Percentiles rank a stretch among this genome's conserved stretches.
Evolutionary conservation across 148 eudicot genomes (phyloP).

Genomic region (Camellia lanceoleosa): DNA sequence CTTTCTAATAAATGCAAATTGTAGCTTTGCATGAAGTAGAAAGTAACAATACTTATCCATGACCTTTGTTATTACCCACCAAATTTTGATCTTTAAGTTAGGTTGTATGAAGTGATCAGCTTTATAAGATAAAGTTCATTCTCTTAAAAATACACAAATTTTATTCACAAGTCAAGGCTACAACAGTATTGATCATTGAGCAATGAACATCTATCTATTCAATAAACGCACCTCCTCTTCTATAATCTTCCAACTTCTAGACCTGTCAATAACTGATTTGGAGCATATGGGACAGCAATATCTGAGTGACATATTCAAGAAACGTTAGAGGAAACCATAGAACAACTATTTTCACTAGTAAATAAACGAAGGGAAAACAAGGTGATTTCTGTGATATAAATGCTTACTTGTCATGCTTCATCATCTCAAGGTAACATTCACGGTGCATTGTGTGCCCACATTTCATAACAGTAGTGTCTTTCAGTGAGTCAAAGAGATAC

Average conservation of each 20-base stretch:
- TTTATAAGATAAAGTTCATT: no score
- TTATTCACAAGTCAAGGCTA: no score
- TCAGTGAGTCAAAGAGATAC: slow-evolving; percentile 95
- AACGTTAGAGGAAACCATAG: not conserved
- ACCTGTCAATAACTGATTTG: slow-evolving; percentile 77
- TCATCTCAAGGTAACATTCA: slow-evolving; percentile 87
- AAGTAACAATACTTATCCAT: no score
- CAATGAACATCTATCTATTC: no score
- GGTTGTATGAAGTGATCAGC: no score
- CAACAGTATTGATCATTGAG: no score
- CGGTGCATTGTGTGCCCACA: slow-evolving; percentile 98
- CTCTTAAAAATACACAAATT: no score
- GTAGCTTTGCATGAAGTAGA: no score
- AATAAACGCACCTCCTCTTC: slow-evolving; percentile 72
- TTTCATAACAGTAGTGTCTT: slow-evolving; percentile 82
- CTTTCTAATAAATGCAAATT: no score
- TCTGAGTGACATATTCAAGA: slow-evolving; percentile 30
- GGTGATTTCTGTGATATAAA: not conserved
- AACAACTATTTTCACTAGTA: slow-evolving; percentile 1
- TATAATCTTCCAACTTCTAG: slow-evolving; percentile 69
- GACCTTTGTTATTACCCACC: no score
- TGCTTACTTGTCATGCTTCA: slow-evolving; percentile 86
- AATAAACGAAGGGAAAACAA: not conserved
- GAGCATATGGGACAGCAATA: slow-evolving; percentile 95
- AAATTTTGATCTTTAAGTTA: no score